Base-by-base conservation (phyloP, 371 early-diverging fungal genomes). In the Phascolomyces articulosus region DNA sequence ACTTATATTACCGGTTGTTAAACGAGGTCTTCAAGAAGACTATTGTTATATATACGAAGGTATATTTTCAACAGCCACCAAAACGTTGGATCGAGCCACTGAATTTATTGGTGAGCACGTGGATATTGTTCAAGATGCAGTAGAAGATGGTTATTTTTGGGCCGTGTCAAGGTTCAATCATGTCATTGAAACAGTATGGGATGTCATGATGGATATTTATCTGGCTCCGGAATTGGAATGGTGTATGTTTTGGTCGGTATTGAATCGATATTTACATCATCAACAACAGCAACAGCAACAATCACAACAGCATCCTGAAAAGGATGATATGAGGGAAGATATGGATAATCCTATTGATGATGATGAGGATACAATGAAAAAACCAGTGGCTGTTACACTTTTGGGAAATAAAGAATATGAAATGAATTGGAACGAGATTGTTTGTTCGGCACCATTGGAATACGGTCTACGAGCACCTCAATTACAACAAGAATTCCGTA, bases 161-260 rank as follows among this genome's bases (percentile, higher is more conserved):
- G 23, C 51, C 20, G 51, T 24, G 7, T 51, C 51, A 20, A 21
- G 51, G 8, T 23, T 51, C 4, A 51, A 51, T 24, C 51, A 51
- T 51, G 51, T 3, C 26, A 24, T 51, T 11, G 51, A 51, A 11
- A 51, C n/a, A 3, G 10, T 51, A 51, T 24, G 51, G 24, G 51
- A 51, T n/a, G 23, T 51, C 0, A 51, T 51, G 51, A 51, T 51
- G 24, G 55, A 55, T 31, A 31, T 55, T 18, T 55, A 55, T 55
- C 23, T 55, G 7, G 55, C 55, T 29, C 55, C 55, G 4, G 55
- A 55, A 23, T 31, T 55, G 15, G 55, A 55, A 31, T 55, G 55
- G 55, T 31, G 38, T 31, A 31, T 55, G 13, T 55, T 55, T 8
- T 55, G 55, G 55, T 55, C 55, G 56, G 23, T 24, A 7, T 24